These are phyloP conservation scores for Moelleriella libera DNA, from an alignment of 2,329 filamentous ascomycete species.

Conservation along the genomic window DNA sequence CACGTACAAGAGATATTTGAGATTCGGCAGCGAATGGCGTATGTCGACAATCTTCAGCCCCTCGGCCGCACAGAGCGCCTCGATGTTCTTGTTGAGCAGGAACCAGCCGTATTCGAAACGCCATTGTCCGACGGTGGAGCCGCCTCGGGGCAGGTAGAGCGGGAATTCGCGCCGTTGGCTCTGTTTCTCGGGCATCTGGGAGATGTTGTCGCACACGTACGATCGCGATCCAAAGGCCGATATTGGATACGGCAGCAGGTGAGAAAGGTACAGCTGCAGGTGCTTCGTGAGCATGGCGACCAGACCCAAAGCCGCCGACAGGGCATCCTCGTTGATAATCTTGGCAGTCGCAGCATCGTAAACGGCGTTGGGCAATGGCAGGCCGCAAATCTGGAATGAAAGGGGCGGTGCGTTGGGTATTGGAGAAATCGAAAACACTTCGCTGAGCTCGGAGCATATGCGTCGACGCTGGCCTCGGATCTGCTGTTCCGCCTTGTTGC, in stretches of 20 bases:
- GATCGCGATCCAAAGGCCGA: constrained; percentile 59
- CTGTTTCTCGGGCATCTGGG: constrained; percentile 31
- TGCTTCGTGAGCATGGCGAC: constrained; percentile 62
- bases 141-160: constrained; percentile 50
- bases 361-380: constrained; percentile 67
- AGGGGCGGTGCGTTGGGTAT: constrained; percentile 42
- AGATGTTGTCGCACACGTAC: constrained; percentile 63
- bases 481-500: constrained; percentile 44
- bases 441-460: constrained; percentile 68
- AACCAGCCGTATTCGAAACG: constrained; percentile 95
- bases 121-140: constrained; percentile 59
- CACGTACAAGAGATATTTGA: constrained; percentile 86
- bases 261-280: constrained; percentile 68
- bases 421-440: constrained; percentile 71
- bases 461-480: constrained; percentile 79
- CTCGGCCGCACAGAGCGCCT: constrained; percentile 49
- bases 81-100: constrained; percentile 90
- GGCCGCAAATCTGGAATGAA: constrained; percentile 68
- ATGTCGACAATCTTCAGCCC: constrained; percentile 77
- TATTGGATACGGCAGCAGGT: constrained; percentile 70
- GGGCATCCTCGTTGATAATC: constrained; percentile 47
- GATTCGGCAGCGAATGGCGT: constrained; percentile 78
- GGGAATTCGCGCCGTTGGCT: constrained; percentile 58
- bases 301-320: constrained; percentile 71
- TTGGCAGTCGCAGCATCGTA: constrained; percentile 40